phyloP scores from a whole-genome alignment of 495 filamentous ascomycete genomes.

The Daldinia bambusicola region DNA sequence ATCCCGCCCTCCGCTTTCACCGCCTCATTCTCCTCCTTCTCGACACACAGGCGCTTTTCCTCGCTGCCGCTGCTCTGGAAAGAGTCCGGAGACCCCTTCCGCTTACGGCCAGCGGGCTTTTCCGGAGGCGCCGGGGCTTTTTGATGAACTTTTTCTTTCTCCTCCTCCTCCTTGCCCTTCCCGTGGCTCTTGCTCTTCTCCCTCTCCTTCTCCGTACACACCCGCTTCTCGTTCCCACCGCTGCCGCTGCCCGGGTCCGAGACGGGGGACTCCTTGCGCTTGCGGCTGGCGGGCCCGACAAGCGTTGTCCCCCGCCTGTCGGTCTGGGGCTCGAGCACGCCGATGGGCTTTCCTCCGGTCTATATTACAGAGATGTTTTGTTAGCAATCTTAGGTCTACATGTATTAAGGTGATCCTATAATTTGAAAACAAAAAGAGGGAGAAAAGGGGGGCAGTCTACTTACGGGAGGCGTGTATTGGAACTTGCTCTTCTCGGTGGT shows the following conservation, averaged over 20 bases:
- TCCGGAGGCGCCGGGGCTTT: conserved; percentile 16
- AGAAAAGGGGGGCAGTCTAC: conserved; percentile 23
- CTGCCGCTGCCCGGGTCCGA: no score
- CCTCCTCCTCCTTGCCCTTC: no score
- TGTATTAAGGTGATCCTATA: not conserved
- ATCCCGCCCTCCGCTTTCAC: not conserved
- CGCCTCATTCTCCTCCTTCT: not conserved
- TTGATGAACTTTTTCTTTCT: no score
- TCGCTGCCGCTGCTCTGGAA: not conserved
- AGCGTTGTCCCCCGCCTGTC: no score
- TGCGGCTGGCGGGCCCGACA: no score
- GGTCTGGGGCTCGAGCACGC: not conserved
- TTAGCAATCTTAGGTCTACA: no score
- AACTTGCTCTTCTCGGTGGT: conserved; percentile 33
- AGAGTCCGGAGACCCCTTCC: not conserved
- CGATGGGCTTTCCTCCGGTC: conserved; percentile 52
- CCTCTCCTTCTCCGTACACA: no score
- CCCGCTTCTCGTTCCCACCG: no score
- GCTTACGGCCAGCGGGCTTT: conserved; percentile 4
- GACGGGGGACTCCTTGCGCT: no score
- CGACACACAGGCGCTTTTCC: not conserved
- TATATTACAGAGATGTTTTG: not conserved
- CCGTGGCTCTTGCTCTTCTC: no score
- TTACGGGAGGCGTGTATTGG: conserved; percentile 53
- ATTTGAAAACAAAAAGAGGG: no score